Conservation (phyloP, 179 eudicot genomes). For the Heliamphora pulchella region DNA sequence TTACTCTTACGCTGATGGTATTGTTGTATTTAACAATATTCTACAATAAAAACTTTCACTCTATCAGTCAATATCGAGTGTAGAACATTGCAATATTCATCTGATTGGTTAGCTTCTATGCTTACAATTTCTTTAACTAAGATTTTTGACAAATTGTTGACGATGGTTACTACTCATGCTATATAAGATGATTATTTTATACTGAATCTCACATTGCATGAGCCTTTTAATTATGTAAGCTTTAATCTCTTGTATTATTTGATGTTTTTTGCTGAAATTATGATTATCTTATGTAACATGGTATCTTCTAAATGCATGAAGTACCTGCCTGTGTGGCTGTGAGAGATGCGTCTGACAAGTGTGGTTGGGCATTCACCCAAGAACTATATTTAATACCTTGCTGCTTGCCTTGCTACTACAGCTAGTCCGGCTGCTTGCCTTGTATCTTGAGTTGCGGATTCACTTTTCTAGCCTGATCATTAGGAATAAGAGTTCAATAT, state of each 20-base stretch:
- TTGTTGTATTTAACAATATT: constrained; percentile 1
- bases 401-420: too few species aligned
- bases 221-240: not conserved
- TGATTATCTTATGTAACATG: not conserved
- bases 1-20: not conserved
- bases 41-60: not conserved
- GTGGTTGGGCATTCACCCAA: too few species aligned
- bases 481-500: too few species aligned
- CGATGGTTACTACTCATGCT: not conserved
- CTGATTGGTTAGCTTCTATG: not conserved
- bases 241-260: not conserved
- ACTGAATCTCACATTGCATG: not conserved
- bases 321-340: too few species aligned
- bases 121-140: not conserved
- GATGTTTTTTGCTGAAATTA: not conserved
- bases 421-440: too few species aligned
- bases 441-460: too few species aligned
- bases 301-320: too few species aligned
- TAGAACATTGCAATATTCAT: not conserved
- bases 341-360: too few species aligned
- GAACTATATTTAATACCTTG: too few species aligned
- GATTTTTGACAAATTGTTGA: not conserved
- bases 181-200: not conserved
- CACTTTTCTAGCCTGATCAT: too few species aligned
- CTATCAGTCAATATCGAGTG: not conserved